Evolutionary conservation across 1,139 yeast genomes (phyloP).

Genomic region (Pichia sp.): DNA sequence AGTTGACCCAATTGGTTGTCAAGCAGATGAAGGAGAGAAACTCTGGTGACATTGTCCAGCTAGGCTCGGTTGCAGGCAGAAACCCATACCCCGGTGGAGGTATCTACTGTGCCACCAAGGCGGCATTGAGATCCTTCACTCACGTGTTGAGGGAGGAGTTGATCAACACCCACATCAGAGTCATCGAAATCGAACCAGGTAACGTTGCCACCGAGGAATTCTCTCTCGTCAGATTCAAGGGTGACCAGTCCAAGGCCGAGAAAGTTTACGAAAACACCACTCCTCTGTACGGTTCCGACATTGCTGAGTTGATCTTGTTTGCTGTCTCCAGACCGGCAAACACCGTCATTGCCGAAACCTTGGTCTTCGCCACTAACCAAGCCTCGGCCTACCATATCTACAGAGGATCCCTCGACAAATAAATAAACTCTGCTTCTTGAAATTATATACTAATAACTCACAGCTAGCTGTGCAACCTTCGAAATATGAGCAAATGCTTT

Average conservation of each 20-base stretch:
- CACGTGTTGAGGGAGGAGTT: slow-evolving; percentile 46
- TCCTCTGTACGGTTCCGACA: slow-evolving; percentile 46
- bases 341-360: slow-evolving; percentile 48
- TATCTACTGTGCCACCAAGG: slow-evolving; percentile 49
- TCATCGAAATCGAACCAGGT: slow-evolving; percentile 50
- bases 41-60: slow-evolving; percentile 45
- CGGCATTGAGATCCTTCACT: slow-evolving; percentile 46
- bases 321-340: slow-evolving; percentile 45
- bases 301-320: slow-evolving; percentile 48
- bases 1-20: slow-evolving; percentile 45
- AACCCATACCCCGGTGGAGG: slow-evolving; percentile 51
- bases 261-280: slow-evolving; percentile 44
- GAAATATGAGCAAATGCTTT: no score
- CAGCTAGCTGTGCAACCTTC: background rate
- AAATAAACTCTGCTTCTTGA: no score
- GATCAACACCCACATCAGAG: slow-evolving; percentile 43
- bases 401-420: slow-evolving; percentile 29
- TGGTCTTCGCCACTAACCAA: slow-evolving; percentile 48
- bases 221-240: slow-evolving; percentile 44
- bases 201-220: slow-evolving; percentile 52
- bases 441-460: background rate
- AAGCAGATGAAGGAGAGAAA: slow-evolving; percentile 43
- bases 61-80: slow-evolving; percentile 51
- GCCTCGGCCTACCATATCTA: slow-evolving; percentile 60
- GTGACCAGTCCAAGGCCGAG: slow-evolving; percentile 41